Percentiles rank a stretch among this genome's conserved stretches.
Evolutionary conservation across 225 moss, liverwort and hornwort species (phyloP).

Genomic region (Rhytidiadelphus loreus): DNA sequence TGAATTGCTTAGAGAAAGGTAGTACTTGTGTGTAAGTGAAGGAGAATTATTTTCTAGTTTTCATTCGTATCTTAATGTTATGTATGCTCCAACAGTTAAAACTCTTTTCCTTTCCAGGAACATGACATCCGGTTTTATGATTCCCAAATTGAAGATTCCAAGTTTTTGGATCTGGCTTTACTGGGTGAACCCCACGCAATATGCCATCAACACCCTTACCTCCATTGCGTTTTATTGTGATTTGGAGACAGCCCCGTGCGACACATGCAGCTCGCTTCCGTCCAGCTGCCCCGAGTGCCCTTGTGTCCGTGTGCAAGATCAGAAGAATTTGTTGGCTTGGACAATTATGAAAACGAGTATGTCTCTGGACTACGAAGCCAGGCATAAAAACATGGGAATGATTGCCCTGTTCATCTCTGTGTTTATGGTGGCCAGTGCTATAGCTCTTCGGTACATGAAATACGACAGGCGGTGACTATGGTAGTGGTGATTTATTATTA

Average conservation of each 20-base stretch:
- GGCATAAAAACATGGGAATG: neutral
- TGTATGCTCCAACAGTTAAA: neutral
- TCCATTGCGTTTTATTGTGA: neutral
- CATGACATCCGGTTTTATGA: slow-evolving; percentile 13
- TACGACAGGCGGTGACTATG: neutral
- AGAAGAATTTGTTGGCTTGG: neutral
- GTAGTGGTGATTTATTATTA: neutral
- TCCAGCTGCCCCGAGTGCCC: neutral
- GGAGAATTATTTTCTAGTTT: neutral
- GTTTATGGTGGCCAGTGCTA: neutral
- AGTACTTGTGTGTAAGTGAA: too few species aligned
- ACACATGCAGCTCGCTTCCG: neutral
- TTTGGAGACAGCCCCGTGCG: neutral
- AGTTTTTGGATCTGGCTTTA: neutral
- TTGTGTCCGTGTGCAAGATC: neutral
- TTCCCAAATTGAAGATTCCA: neutral
- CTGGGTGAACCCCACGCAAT: neutral
- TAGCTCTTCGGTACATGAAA: neutral
- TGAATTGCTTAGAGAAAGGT: neutral
- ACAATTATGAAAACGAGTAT: neutral
- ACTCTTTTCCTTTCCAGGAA: slow-evolving; percentile 25
- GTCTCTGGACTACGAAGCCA: neutral
- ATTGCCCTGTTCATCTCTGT: neutral
- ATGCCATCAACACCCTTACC: neutral
- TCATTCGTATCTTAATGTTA: neutral